phyloP scores from a whole-genome alignment of 306 rosid genomes.

The Cucurbita pepo region DNA sequence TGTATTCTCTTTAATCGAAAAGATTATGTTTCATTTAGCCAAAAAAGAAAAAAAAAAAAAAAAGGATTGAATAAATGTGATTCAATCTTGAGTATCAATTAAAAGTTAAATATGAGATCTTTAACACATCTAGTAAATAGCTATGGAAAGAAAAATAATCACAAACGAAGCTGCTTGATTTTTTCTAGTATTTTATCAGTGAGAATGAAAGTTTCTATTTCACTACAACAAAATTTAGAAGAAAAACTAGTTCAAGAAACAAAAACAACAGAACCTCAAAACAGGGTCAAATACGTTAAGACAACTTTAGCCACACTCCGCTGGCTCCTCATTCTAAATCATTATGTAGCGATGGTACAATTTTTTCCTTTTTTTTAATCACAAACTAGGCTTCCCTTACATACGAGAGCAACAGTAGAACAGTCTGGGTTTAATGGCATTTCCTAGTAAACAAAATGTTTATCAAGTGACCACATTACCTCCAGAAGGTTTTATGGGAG shows the following conservation, averaged over 20 bases:
- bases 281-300: background rate
- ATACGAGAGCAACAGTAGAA: background rate
- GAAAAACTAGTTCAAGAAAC: background rate
- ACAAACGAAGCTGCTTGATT: background rate
- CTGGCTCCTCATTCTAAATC: background rate
- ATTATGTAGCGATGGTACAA: background rate
- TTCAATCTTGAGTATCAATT: background rate
- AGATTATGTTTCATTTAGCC: background rate
- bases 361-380: background rate
- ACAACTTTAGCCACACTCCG: background rate
- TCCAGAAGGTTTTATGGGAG: constrained; percentile 95
- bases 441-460: background rate
- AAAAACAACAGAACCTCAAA: background rate
- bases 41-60: background rate
- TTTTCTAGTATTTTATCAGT: background rate
- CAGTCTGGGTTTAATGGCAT: background rate
- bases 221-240: background rate
- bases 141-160: background rate
- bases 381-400: background rate
- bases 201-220: background rate
- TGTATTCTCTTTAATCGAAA: background rate
- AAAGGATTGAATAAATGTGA: background rate
- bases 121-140: background rate
- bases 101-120: background rate
- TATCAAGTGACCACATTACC: constrained; percentile 35